phyloP scores from a whole-genome alignment of 305 asterid species.

The Salvia sclarea region DNA sequence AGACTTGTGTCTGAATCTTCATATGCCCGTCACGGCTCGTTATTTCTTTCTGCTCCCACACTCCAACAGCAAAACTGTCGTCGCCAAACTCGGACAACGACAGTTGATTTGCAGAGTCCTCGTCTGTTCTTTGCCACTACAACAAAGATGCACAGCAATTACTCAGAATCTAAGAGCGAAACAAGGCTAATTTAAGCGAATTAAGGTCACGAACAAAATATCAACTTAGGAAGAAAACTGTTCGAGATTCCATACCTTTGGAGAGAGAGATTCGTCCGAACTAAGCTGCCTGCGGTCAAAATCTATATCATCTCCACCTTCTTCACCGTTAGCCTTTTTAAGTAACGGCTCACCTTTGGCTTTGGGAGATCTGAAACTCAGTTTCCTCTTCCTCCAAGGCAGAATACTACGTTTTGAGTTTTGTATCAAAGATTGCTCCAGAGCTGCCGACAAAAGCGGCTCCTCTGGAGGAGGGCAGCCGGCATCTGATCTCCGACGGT shows the following conservation, averaged over 20 bases:
- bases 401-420: constrained; percentile 74
- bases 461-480: constrained; percentile 58
- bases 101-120: constrained; percentile 56
- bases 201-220: not conserved
- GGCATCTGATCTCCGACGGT: constrained; percentile 74
- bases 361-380: constrained; percentile 89
- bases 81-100: constrained; percentile 91
- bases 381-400: constrained; percentile 95
- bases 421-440: constrained; percentile 46
- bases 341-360: constrained; percentile 92
- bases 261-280: constrained; percentile 75
- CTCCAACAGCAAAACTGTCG: constrained; percentile 78
- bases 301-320: constrained; percentile 99
- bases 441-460: constrained; percentile 23
- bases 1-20: constrained; percentile 75
- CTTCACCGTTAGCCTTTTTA: constrained; percentile 86
- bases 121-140: constrained; percentile 73
- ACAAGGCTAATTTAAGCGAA: no score
- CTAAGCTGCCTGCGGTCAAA: constrained; percentile 94
- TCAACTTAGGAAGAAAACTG: not conserved
- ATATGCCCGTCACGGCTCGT: constrained; percentile 79
- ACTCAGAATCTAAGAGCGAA: not conserved
- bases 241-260: constrained; percentile 53
- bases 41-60: constrained; percentile 85
- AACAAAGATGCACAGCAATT: constrained; percentile 8